Conservation (phyloP, 768 basidiomycete species). For the Leucocoprinus sp. region DNA sequence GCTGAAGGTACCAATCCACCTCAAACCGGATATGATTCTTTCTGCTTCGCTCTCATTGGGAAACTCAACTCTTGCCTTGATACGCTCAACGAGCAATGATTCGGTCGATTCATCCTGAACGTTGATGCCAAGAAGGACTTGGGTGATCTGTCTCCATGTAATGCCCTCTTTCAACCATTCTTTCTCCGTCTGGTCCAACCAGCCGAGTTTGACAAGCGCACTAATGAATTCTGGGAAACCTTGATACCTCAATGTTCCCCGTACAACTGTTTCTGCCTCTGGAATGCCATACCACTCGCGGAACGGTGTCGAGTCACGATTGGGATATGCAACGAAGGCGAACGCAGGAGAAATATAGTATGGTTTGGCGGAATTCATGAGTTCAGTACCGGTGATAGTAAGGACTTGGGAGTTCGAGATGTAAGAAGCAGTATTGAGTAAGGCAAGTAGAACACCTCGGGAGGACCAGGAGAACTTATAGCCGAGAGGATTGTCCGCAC, state of each 20-base stretch:
- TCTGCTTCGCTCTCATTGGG: constrained; percentile 58
- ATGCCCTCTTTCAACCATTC: constrained; percentile 69
- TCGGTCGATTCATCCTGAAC: constrained; percentile 45
- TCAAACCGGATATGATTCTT: constrained; percentile 82
- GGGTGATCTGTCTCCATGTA: constrained; percentile 80
- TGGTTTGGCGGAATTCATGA: constrained; percentile 87
- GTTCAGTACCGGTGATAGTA: constrained; percentile 65
- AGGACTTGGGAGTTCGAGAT: constrained; percentile 56
- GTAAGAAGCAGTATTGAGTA: constrained; percentile 85
- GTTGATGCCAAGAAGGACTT: constrained; percentile 61
- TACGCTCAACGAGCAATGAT: constrained; percentile 53
- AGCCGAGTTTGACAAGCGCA: constrained; percentile 80
- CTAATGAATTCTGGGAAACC: constrained; percentile 95
- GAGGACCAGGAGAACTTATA: constrained; percentile 99
- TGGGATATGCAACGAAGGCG: constrained; percentile 95
- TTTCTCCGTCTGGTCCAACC: constrained; percentile 69
- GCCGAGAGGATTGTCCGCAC: constrained; percentile 89
- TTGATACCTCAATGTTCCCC: constrained; percentile 91
- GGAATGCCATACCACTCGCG: constrained; percentile 87
- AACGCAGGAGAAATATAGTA: constrained; percentile 95
- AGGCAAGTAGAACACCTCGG: constrained; percentile 89
- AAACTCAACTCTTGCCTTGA: constrained; percentile 68
- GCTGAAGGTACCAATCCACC: constrained; percentile 93
- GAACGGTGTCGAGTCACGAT: constrained; percentile 90
- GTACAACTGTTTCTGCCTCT: constrained; percentile 86